These are phyloP conservation scores for Aspergillus sp. DNA, from an alignment of 2,329 filamentous ascomycete species.

Conservation along the genomic window DNA sequence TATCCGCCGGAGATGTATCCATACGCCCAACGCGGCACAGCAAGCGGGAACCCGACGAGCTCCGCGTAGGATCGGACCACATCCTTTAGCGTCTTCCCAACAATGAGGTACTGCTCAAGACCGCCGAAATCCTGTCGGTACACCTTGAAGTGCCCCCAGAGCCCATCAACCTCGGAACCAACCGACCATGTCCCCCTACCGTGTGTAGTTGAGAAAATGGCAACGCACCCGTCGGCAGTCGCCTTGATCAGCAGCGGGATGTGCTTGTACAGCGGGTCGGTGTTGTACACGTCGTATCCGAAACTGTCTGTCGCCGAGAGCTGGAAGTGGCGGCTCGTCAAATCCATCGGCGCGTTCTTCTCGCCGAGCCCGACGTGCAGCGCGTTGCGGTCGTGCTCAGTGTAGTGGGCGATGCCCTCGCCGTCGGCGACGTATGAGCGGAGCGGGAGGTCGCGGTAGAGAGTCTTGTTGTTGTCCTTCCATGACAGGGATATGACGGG, in stretches of 20 bases:
- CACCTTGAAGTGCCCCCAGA: constrained; percentile 76
- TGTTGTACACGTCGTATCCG: constrained; percentile 72
- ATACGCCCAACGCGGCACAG: constrained; percentile 73
- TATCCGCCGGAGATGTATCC: constrained; percentile 73
- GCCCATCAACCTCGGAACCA: constrained; percentile 73
- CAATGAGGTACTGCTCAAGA: constrained; percentile 71
- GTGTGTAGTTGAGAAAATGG: constrained; percentile 70
- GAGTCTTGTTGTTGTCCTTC: constrained; percentile 52
- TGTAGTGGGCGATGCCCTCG: constrained; percentile 67
- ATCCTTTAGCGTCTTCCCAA: constrained; percentile 68
- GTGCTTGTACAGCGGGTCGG: constrained; percentile 76
- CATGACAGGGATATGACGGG: constrained; percentile 64
- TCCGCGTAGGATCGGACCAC: constrained; percentile 69
- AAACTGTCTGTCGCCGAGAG: constrained; percentile 74
- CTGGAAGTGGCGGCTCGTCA: constrained; percentile 68
- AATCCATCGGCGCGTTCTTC: constrained; percentile 73
- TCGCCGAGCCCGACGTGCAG: constrained; percentile 74
- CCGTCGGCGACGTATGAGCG: constrained; percentile 70
- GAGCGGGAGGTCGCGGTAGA: constrained; percentile 66
- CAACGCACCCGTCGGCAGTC: constrained; percentile 66
- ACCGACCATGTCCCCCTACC: constrained; percentile 67
- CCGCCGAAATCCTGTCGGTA: constrained; percentile 74
- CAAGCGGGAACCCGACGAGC: constrained; percentile 68
- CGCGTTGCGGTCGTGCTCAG: constrained; percentile 63
- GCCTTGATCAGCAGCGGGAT: constrained; percentile 74